A percentile compares a stretch with the other conserved stretches of the same genome.
phyloP scores from a whole-genome alignment of 2,329 filamentous ascomycete genomes.

The Penicillium palitans region DNA sequence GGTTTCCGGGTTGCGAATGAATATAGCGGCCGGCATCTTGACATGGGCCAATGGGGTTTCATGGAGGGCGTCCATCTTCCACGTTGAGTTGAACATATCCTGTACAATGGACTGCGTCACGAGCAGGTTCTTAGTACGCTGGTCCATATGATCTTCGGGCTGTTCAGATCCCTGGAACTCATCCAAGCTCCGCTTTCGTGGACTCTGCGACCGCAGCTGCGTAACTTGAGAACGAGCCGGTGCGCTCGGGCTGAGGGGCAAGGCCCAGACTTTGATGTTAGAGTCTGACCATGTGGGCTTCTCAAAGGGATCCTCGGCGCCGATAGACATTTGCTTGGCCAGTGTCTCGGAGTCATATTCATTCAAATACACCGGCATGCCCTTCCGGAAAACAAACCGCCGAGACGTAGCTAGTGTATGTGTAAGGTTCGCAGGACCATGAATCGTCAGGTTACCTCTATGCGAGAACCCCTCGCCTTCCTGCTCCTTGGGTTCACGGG shows the following conservation, averaged over 20 bases:
- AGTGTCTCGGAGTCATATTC: constrained; percentile 59
- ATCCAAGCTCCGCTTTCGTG: constrained; percentile 52
- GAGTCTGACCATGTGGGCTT: constrained; percentile 73
- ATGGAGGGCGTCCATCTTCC: constrained; percentile 69
- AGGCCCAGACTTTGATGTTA: constrained; percentile 80
- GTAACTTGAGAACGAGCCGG: constrained; percentile 28
- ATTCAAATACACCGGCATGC: constrained; percentile 68
- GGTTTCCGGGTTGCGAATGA: constrained; percentile 61
- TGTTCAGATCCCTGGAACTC: constrained; percentile 44
- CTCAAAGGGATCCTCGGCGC: constrained; percentile 30
- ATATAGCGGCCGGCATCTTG: constrained; percentile 67
- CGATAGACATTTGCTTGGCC: constrained; percentile 25
- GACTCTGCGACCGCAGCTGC: constrained; percentile 27
- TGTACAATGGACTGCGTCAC: constrained; percentile 64
- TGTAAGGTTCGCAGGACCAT: constrained; percentile 77
- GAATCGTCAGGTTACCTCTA: constrained; percentile 59
- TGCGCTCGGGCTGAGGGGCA: constrained; percentile 54
- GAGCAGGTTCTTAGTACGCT: constrained; percentile 46
- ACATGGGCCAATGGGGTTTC: constrained; percentile 67
- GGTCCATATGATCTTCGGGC: constrained; percentile 15
- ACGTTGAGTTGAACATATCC: constrained; percentile 76
- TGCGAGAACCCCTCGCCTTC: constrained; percentile 24
- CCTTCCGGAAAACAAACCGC: constrained; percentile 81
- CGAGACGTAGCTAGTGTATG: constrained; percentile 80
- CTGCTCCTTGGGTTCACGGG: constrained; percentile 20